Conservation (phyloP, 306 rosid genomes). For the Canavalia gladiata region DNA sequence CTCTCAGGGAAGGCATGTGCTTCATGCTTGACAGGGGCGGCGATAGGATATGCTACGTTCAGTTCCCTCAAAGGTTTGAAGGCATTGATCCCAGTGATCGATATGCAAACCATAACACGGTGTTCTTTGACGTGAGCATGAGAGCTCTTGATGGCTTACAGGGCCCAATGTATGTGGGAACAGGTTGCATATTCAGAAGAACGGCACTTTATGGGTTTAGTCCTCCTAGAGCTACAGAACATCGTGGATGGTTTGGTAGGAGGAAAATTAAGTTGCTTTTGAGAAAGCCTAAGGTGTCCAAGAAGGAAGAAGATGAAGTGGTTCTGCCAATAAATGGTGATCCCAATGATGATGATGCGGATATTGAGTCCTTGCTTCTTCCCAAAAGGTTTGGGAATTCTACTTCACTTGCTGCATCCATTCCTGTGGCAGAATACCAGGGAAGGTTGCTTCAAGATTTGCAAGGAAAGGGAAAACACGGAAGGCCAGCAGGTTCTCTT, state of each 20-base stretch:
- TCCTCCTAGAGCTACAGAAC: conserved; percentile 89
- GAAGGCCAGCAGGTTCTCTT: conserved; percentile 88
- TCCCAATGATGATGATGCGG: conserved; percentile 70
- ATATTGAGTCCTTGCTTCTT: conserved; percentile 80
- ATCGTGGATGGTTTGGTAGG: conserved; percentile 80
- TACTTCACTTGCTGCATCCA: conserved; percentile 70
- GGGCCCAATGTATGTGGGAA: conserved; percentile 93
- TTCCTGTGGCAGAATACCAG: conserved; percentile 87
- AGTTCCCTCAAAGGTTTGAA: conserved; percentile 90
- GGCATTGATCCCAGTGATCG: conserved; percentile 87
- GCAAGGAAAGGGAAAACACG: conserved; percentile 66
- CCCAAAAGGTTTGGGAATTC: conserved; percentile 89
- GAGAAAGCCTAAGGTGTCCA: conserved; percentile 62
- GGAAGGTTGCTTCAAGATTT: conserved; percentile 81
- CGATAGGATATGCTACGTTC: conserved; percentile 85
- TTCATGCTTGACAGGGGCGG: conserved; percentile 94
- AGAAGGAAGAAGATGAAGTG: conserved; percentile 73
- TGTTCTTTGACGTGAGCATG: conserved; percentile 90
- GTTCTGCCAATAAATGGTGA: conserved; percentile 57
- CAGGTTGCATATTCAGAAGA: conserved; percentile 87
- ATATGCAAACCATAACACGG: conserved; percentile 88
- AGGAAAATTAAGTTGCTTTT: conserved; percentile 69
- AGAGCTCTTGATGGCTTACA: conserved; percentile 92
- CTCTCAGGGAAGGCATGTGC: conserved; percentile 92
- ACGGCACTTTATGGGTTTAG: conserved; percentile 90